A percentile compares a stretch with the other conserved stretches of the same genome.
Conservation (phyloP, 257 asterid species). For the Petunia axillaris region DNA sequence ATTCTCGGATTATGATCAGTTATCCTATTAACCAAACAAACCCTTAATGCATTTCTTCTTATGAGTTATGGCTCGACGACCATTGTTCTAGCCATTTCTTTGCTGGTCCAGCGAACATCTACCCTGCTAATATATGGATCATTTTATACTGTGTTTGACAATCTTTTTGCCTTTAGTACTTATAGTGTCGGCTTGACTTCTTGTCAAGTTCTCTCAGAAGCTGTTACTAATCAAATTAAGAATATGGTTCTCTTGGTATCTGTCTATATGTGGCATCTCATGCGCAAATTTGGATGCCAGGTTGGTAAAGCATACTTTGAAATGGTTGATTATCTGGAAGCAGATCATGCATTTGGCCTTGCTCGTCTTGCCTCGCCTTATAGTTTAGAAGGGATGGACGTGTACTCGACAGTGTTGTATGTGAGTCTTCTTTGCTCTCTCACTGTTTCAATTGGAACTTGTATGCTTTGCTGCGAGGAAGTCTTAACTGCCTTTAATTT, state of each 20-base stretch:
- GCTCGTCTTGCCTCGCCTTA: constrained; percentile 85
- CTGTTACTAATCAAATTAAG: neutral
- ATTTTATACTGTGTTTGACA: neutral
- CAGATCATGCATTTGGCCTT: constrained; percentile 85
- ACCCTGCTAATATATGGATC: constrained; percentile 13
- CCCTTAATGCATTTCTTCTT: neutral
- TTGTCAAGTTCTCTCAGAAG: neutral
- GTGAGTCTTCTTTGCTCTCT: constrained; percentile 54
- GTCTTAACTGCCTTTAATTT: constrained; percentile 5
- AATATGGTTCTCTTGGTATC: neutral
- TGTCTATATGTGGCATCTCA: constrained; percentile 29
- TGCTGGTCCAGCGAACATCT: constrained; percentile 1
- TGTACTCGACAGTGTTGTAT: constrained; percentile 88
- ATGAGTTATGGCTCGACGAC: neutral
- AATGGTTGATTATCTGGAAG: constrained; percentile 95
- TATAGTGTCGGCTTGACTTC: neutral
- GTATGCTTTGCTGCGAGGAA: neutral
- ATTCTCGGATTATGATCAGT: too few species aligned
- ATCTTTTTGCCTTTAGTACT: constrained; percentile 2
- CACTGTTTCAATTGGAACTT: constrained; percentile 23
- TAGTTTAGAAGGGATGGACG: constrained; percentile 93
- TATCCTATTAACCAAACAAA: too few species aligned
- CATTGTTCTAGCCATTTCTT: neutral
- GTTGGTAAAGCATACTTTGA: constrained; percentile 90
- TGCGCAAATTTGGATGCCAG: constrained; percentile 43